Evolutionary conservation across 2,329 filamentous ascomycete genomes (phyloP).

Genomic region (Aspergillus piperis): DNA sequence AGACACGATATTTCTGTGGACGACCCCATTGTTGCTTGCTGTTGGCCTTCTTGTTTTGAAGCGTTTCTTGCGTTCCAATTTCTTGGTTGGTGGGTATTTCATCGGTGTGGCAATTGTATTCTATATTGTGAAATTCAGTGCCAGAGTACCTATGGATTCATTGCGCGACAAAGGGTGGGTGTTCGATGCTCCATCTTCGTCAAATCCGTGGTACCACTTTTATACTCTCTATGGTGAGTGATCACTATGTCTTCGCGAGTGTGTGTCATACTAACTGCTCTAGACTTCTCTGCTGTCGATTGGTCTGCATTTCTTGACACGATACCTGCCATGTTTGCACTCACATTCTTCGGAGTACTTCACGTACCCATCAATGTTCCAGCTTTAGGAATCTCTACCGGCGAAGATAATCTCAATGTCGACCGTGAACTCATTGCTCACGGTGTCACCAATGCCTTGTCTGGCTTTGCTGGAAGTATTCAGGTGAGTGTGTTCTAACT

Average conservation of each 20-base stretch:
- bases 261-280: slow-evolving; percentile 5
- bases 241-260: background rate
- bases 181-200: slow-evolving; percentile 79
- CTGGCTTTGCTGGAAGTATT: slow-evolving; percentile 83
- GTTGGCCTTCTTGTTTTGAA: slow-evolving; percentile 75
- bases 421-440: slow-evolving; percentile 91
- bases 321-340: slow-evolving; percentile 89
- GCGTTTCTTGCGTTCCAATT: slow-evolving; percentile 74
- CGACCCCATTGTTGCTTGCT: slow-evolving; percentile 74
- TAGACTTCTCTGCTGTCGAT: slow-evolving; percentile 77
- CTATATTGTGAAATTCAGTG: slow-evolving; percentile 49
- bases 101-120: slow-evolving; percentile 70
- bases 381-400: slow-evolving; percentile 83
- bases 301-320: slow-evolving; percentile 82
- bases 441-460: slow-evolving; percentile 88
- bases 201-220: slow-evolving; percentile 95
- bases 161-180: slow-evolving; percentile 82
- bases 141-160: slow-evolving; percentile 65
- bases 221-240: slow-evolving; percentile 87
- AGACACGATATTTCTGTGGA: slow-evolving; percentile 80
- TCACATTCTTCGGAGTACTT: slow-evolving; percentile 96
- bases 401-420: slow-evolving; percentile 88
- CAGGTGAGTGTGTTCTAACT: slow-evolving; percentile 46
- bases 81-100: slow-evolving; percentile 85
- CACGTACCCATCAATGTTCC: slow-evolving; percentile 99